These are phyloP conservation scores for Thyridium curvatum DNA, from an alignment of 2,329 filamentous ascomycete genomes.

Conservation along the genomic window DNA sequence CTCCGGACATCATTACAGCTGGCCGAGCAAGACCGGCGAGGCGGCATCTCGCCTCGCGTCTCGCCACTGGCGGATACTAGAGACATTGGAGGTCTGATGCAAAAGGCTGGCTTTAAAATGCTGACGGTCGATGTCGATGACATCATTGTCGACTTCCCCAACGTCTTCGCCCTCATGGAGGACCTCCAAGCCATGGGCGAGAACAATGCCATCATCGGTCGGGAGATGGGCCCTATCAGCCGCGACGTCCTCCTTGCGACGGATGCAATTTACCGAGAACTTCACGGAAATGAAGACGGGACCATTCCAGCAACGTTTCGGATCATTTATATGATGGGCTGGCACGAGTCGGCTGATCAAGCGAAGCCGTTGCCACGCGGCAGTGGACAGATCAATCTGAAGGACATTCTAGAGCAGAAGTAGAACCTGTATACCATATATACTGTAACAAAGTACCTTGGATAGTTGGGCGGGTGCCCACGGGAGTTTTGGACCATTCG, in stretches of 20 bases:
- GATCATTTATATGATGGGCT: conserved; percentile 98
- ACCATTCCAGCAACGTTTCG: conserved; percentile 85
- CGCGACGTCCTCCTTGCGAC: conserved; percentile 82
- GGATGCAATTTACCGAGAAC: conserved; percentile 79
- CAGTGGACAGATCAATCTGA: conserved; percentile 80
- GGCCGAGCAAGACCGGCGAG: conserved; percentile 81
- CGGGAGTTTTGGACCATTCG: too few relatives aligned
- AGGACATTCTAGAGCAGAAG: conserved; percentile 62
- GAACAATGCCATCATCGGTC: conserved; percentile 78
- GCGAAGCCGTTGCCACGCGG: conserved; percentile 74
- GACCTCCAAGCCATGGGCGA: conserved; percentile 97
- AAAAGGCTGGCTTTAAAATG: conserved; percentile 87
- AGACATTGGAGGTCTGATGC: conserved; percentile 82
- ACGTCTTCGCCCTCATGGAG: conserved; percentile 83
- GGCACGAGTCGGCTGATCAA: conserved; percentile 80
- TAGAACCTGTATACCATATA: conserved; percentile 11
- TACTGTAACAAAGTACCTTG: background rate
- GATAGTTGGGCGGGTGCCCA: background rate
- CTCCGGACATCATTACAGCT: conserved; percentile 88
- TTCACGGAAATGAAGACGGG: conserved; percentile 78
- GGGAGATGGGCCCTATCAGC: conserved; percentile 71
- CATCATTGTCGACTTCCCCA: conserved; percentile 90
- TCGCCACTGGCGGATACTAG: conserved; percentile 88
- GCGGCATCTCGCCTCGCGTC: conserved; percentile 87
- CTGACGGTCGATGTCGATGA: conserved; percentile 96